phyloP scores from a whole-genome alignment of 768 basidiomycete genomes.

The Boletus patriciae region DNA sequence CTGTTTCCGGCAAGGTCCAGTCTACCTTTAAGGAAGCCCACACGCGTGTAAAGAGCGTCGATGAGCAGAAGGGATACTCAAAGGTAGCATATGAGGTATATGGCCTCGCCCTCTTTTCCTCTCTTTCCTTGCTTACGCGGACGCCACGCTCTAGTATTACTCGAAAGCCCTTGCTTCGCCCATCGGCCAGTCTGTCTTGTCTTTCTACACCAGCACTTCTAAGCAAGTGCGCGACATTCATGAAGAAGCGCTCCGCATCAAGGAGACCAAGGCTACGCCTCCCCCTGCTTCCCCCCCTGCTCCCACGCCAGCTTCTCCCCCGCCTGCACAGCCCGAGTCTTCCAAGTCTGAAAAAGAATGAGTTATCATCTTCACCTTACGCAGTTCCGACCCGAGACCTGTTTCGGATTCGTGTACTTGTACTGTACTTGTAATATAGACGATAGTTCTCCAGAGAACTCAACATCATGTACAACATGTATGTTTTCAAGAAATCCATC shows the following conservation, averaged over 20 bases:
- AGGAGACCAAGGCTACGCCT: conserved; percentile 50
- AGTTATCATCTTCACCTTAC: neutral
- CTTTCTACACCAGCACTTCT: conserved; percentile 84
- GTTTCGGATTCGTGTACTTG: conserved; percentile 5
- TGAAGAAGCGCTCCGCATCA: conserved; percentile 86
- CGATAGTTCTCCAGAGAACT: neutral
- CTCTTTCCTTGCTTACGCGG: neutral
- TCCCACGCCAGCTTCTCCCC: conserved; percentile 1
- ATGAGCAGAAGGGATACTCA: conserved; percentile 77
- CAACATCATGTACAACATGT: neutral
- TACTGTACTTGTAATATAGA: conserved; percentile 15
- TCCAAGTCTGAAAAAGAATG: conserved; percentile 16
- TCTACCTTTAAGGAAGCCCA: conserved; percentile 61
- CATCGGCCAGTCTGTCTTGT: conserved; percentile 69
- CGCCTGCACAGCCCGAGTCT: conserved; percentile 11
- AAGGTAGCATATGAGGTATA: conserved; percentile 68
- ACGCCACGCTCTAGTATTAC: conserved; percentile 62
- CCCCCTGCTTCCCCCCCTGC: conserved; percentile 16
- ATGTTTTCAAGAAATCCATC: neutral
- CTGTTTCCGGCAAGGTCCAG: conserved; percentile 72
- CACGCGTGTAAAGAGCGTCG: conserved; percentile 69
- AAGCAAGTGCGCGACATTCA: conserved; percentile 93
- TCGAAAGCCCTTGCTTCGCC: conserved; percentile 70
- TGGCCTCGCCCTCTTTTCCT: neutral
- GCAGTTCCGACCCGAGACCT: neutral